Base-by-base conservation (phyloP, 1,284 basidiomycete species). In the Paramarasmius palmivorus region DNA sequence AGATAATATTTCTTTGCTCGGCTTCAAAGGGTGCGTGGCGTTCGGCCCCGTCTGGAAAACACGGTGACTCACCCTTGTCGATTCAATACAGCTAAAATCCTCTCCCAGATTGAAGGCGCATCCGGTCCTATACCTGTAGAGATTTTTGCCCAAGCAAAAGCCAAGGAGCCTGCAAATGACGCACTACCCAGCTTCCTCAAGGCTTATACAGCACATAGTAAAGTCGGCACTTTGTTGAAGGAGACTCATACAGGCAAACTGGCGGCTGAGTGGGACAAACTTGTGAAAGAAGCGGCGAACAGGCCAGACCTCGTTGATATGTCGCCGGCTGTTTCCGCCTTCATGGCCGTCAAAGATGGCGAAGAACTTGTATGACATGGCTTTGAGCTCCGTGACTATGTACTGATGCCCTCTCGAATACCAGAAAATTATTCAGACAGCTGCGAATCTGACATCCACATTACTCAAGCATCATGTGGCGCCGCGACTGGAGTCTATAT, bases 271-370 rank as follows among this genome's bases (percentile, higher is more conserved):
- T 95, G 92, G 91, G 83, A 86, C 59, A 81, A 84, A 52, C 75
- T 79, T 35, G 70, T 87, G 15, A 71, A 71, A 7, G 77, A 74
- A 12, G 70, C 79, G n/a, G 63, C 72, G 7, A 72, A 68, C 9
- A 86, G 84, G 62, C 83, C 93, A 9, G 87, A 95, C 59, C 68
- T 87, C 23, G 75, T 90, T 25, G 95, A 98, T 65, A 89, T 96
- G 65, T 77, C 85, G 0, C 72, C 83, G 2, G 84, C 89, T 0
- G 73, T 98, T 15, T 91, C 93, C 0, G 74, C 87, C 0, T 76
- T 94, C 49, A 85, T 97, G 75, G 87, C 90, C 0, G 82, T 88
- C 25, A 98, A 98, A 70, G 95, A 98, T 62, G 84, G 87, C 14
- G 93, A 97, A 29, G 96, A 98, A 68, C 66, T 95, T 53, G 94